phyloP scores from a whole-genome alignment of 257 asterid genomes.

The Fraxinus cuspidata region DNA sequence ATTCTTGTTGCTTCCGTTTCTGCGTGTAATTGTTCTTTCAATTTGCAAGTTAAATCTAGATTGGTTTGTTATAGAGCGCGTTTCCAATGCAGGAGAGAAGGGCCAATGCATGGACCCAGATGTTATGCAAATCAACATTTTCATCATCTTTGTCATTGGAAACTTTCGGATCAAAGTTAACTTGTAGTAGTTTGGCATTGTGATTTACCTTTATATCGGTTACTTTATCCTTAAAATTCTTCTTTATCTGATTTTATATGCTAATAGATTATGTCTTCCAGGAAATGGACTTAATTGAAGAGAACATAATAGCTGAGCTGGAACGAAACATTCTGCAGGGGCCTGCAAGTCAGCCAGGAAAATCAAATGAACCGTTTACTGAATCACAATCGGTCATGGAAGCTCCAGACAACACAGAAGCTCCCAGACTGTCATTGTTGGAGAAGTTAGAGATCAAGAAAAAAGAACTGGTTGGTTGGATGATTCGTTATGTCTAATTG shows the following conservation, averaged over 20 bases:
- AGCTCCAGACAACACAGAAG: conserved; percentile 50
- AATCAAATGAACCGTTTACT: conserved; percentile 34
- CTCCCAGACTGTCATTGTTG: conserved; percentile 44
- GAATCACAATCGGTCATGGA: conserved; percentile 37
- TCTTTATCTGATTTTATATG: neutral
- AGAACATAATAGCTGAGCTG: conserved; percentile 60
- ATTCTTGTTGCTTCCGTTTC: no score
- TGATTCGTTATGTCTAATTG: conserved; percentile 10
- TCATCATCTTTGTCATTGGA: neutral
- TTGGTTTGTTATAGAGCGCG: neutral
- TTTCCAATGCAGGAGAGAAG: neutral
- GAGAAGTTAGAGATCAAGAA: conserved; percentile 70
- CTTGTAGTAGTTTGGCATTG: neutral
- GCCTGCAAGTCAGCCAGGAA: conserved; percentile 36
- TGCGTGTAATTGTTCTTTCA: no score
- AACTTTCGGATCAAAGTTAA: neutral
- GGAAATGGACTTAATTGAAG: conserved; percentile 67
- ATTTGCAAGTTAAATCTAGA: neutral
- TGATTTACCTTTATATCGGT: neutral
- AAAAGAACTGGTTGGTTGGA: conserved; percentile 67
- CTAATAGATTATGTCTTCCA: conserved; percentile 24
- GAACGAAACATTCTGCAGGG: conserved; percentile 35
- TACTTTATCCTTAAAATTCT: conserved; percentile 4
- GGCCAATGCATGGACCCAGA: neutral
- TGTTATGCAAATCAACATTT: neutral